Evolutionary conservation across 352 stramenopile genomes (phyloP).

Genomic region (Phytopythium litorale): DNA sequence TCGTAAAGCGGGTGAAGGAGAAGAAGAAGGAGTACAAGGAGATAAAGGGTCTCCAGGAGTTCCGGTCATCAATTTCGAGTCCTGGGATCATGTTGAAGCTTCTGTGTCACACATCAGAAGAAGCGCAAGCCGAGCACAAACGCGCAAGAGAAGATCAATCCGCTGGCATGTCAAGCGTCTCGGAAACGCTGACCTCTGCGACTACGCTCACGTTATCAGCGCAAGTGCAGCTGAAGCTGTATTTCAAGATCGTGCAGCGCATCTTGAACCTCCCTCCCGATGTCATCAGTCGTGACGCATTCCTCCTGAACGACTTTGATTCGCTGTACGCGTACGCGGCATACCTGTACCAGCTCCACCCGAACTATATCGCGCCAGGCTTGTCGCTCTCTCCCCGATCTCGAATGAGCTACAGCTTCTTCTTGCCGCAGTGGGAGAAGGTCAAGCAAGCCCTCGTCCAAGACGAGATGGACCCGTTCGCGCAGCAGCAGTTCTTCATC

Average conservation of each 20-base stretch:
- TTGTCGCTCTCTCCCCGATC: slow-evolving; percentile 42
- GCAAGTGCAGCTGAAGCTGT: slow-evolving; percentile 61
- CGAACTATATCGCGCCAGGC: slow-evolving; percentile 52
- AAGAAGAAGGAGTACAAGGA: slow-evolving; percentile 66
- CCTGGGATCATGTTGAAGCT: slow-evolving; percentile 72
- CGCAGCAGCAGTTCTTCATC: slow-evolving; percentile 73
- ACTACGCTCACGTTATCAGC: slow-evolving; percentile 49
- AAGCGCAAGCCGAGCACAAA: slow-evolving; percentile 54
- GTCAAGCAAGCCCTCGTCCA: slow-evolving; percentile 52
- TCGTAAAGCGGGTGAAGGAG: slow-evolving; percentile 38
- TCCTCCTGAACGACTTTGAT: slow-evolving; percentile 73
- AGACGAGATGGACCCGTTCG: slow-evolving; percentile 58
- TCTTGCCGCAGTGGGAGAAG: slow-evolving; percentile 64
- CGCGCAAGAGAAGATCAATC: slow-evolving; percentile 37
- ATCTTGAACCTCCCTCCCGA: slow-evolving; percentile 55
- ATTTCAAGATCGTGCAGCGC: slow-evolving; percentile 60
- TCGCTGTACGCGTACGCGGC: slow-evolving; percentile 61
- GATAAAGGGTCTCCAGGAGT: slow-evolving; percentile 63
- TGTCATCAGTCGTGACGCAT: slow-evolving; percentile 60
- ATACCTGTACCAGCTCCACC: slow-evolving; percentile 63
- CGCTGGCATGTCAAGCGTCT: slow-evolving; percentile 16
- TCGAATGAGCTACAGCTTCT: slow-evolving; percentile 52
- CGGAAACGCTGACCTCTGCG: slow-evolving; percentile 49
- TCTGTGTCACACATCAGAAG: slow-evolving; percentile 50
- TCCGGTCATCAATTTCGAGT: slow-evolving; percentile 43